Percentiles rank a stretch among this genome's conserved stretches.
phyloP scores from a whole-genome alignment of 2,329 filamentous ascomycete species.

The Truncatella angustata region DNA sequence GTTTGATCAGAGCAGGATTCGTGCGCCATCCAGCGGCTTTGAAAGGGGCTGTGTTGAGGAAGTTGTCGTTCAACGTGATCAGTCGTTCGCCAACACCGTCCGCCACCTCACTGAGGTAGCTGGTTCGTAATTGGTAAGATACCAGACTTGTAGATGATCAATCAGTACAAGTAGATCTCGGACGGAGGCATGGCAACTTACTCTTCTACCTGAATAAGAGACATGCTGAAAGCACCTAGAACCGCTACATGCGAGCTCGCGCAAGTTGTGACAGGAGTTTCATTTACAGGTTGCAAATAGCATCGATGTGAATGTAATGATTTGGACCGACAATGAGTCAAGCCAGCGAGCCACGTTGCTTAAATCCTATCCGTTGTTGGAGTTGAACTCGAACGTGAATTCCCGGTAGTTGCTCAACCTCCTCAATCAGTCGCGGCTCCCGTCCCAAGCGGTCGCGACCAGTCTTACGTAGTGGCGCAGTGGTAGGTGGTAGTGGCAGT shows the following conservation, averaged over 20 bases:
- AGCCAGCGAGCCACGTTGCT: too few relatives aligned
- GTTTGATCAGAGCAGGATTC: constrained; percentile 72
- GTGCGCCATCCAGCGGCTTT: constrained; percentile 79
- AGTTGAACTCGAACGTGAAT: too few relatives aligned
- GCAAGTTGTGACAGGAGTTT: background rate
- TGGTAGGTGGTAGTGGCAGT: too few relatives aligned
- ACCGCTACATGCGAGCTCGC: background rate
- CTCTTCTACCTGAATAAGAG: constrained; percentile 44
- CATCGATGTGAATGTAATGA: background rate
- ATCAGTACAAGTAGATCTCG: background rate
- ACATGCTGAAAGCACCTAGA: constrained; percentile 28
- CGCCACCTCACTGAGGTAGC: constrained; percentile 76
- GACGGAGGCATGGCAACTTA: constrained; percentile 21
- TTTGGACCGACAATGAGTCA: too few relatives aligned
- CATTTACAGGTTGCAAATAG: background rate
- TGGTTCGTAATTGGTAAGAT: constrained; percentile 76
- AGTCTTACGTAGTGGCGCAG: too few relatives aligned
- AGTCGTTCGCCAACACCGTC: constrained; percentile 83
- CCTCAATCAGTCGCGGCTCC: too few relatives aligned
- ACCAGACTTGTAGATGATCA: constrained; percentile 59
- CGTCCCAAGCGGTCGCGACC: too few relatives aligned
- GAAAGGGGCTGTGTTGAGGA: constrained; percentile 78
- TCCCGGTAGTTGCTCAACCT: too few relatives aligned
- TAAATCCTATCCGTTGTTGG: too few relatives aligned
- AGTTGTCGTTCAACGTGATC: constrained; percentile 75